A percentile compares a stretch with the other conserved stretches of the same genome.
These are phyloP conservation scores for Neonectria magnoliae DNA, from an alignment of 2,329 filamentous ascomycete species.

Conservation along the genomic window DNA sequence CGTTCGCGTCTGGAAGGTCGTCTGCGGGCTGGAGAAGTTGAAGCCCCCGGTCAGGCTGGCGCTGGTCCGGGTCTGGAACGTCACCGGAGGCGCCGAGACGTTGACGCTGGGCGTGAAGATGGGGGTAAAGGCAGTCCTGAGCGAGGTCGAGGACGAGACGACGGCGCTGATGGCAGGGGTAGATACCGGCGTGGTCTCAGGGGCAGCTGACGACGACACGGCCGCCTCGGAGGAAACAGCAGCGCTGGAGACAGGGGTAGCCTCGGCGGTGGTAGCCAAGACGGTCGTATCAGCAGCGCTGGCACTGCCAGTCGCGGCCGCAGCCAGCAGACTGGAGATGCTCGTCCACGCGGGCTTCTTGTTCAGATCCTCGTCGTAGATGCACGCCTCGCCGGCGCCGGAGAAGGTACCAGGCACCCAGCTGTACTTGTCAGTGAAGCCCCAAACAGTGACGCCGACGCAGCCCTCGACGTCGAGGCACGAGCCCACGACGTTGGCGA, in stretches of 20 bases:
- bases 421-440: slow-evolving; percentile 52
- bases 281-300: neutral
- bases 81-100: slow-evolving; percentile 6
- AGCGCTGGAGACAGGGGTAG: slow-evolving; percentile 24
- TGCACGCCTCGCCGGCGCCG: slow-evolving; percentile 52
- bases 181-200: neutral
- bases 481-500: slow-evolving; percentile 51
- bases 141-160: neutral
- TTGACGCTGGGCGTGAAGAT: slow-evolving; percentile 16
- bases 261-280: slow-evolving; percentile 17
- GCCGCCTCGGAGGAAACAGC: slow-evolving; percentile 1
- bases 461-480: slow-evolving; percentile 52
- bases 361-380: slow-evolving; percentile 50
- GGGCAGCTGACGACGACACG: neutral
- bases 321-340: slow-evolving; percentile 48
- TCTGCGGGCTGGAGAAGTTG: slow-evolving; percentile 30
- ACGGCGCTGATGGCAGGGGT: neutral
- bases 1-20: slow-evolving; percentile 30
- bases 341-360: slow-evolving; percentile 54
- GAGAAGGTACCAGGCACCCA: slow-evolving; percentile 52
- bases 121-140: slow-evolving; percentile 1
- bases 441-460: slow-evolving; percentile 58
- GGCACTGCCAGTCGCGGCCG: slow-evolving; percentile 35
- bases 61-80: slow-evolving; percentile 20
- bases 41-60: slow-evolving; percentile 17